Percentiles rank a stretch among this genome's conserved stretches.
Conservation (phyloP, 768 basidiomycete genomes). For the Boletus rubroflammeus region DNA sequence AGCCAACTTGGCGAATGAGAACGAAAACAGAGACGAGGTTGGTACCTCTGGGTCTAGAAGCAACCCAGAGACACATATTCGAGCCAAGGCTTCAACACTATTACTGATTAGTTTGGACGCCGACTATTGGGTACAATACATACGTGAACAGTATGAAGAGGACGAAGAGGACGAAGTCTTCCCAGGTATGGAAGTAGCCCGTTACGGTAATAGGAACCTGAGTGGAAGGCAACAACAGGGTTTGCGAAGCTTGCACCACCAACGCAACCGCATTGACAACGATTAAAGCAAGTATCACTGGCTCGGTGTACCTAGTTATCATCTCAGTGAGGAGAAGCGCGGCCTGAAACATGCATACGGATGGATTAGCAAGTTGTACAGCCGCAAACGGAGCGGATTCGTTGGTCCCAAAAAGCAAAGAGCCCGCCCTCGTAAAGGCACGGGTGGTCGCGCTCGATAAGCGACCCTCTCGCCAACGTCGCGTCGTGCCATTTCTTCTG, state of each 20-base stretch:
- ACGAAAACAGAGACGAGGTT: constrained; percentile 45
- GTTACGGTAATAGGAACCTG: constrained; percentile 40
- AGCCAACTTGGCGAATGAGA: constrained; percentile 30
- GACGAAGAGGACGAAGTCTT: constrained; percentile 80
- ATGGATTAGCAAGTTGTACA: constrained; percentile 68
- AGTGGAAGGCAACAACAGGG: constrained; percentile 51
- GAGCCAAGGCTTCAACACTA: constrained; percentile 81
- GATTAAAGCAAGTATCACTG: constrained; percentile 76
- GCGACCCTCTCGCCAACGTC: constrained; percentile 21
- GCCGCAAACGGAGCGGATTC: constrained; percentile 56
- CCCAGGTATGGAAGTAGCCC: constrained; percentile 89
- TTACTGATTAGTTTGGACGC: background rate
- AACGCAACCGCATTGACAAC: constrained; percentile 79
- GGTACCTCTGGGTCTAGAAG: constrained; percentile 79
- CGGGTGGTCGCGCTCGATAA: constrained; percentile 41
- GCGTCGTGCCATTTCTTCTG: constrained; percentile 36
- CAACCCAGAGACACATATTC: constrained; percentile 87
- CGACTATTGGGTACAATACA: constrained; percentile 26
- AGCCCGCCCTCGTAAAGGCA: constrained; percentile 72
- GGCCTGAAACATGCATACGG: constrained; percentile 48
- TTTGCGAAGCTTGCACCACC: constrained; percentile 70
- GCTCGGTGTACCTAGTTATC: constrained; percentile 75
- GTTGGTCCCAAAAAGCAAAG: constrained; percentile 72
- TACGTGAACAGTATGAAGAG: constrained; percentile 87
- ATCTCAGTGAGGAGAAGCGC: background rate